phyloP scores from a whole-genome alignment of 441 rosid genomes.

The Jatropha podagrica region DNA sequence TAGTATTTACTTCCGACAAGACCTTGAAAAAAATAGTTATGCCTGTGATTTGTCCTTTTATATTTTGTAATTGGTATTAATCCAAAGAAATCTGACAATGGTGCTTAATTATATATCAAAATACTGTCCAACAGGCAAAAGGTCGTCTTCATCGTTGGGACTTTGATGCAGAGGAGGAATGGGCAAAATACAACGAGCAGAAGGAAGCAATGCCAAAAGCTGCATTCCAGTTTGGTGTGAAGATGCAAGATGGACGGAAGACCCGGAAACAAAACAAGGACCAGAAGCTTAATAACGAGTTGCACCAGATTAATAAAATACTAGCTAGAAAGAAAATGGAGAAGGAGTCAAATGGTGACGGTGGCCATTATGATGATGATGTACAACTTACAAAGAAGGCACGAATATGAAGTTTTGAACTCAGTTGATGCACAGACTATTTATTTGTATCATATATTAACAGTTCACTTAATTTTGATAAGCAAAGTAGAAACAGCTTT shows the following conservation, averaged over 20 bases:
- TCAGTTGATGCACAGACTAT: neutral
- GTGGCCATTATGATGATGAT: slow-evolving; percentile 54
- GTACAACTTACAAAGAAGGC: slow-evolving; percentile 63
- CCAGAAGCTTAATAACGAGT: slow-evolving; percentile 86
- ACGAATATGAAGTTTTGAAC: slow-evolving; percentile 34
- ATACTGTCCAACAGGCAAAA: slow-evolving; percentile 64
- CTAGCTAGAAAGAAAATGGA: slow-evolving; percentile 85
- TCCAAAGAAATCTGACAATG: neutral
- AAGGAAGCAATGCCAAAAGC: slow-evolving; percentile 99
- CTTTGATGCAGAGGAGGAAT: slow-evolving; percentile 92
- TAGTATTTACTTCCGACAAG: too few species aligned
- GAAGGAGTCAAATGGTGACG: slow-evolving; percentile 52
- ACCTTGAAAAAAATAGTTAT: neutral
- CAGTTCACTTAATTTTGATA: neutral
- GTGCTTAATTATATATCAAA: slow-evolving; percentile 13
- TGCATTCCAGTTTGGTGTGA: slow-evolving; percentile 95
- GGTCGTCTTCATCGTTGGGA: slow-evolving; percentile 97
- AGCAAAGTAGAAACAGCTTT: neutral
- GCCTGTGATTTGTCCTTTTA: neutral
- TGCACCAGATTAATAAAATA: slow-evolving; percentile 86
- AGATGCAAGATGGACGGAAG: slow-evolving; percentile 98
- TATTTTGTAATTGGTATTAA: neutral
- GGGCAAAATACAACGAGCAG: slow-evolving; percentile 95
- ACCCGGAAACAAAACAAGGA: slow-evolving; percentile 93
- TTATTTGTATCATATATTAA: neutral